Evolutionary conservation across 306 rosid genomes (phyloP).

Genomic region (Alnus glutinosa): DNA sequence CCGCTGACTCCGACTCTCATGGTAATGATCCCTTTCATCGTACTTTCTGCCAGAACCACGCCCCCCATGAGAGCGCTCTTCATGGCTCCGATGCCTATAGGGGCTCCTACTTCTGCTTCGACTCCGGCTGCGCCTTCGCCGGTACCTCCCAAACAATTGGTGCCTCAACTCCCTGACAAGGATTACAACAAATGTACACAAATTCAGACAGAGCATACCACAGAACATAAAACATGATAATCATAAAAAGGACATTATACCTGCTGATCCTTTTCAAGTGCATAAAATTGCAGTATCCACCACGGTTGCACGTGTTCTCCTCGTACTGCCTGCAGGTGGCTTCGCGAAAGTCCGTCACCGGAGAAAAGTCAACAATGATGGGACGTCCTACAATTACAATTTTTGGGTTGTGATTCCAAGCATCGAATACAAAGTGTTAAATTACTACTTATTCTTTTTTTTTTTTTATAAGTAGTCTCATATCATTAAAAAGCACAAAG

Average conservation of each 20-base stretch:
- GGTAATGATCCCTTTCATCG: constrained; percentile 65
- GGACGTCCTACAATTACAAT: constrained; percentile 54
- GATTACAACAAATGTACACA: not conserved
- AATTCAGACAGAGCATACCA: not conserved
- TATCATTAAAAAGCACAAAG: too few relatives aligned
- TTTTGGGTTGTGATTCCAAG: not conserved
- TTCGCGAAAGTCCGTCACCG: constrained; percentile 70
- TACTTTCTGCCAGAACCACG: constrained; percentile 55
- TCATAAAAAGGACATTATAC: constrained; percentile 19
- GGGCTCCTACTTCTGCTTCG: constrained; percentile 77
- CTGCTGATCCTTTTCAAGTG: constrained; percentile 71
- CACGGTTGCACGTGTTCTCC: constrained; percentile 73
- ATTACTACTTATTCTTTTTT: too few relatives aligned
- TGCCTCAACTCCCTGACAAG: constrained; percentile 63
- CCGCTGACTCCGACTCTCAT: constrained; percentile 58
- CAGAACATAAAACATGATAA: not conserved
- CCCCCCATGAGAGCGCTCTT: constrained; percentile 51
- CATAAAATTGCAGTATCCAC: constrained; percentile 78
- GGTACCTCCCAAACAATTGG: constrained; percentile 53
- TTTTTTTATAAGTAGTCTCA: too few relatives aligned
- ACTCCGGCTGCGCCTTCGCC: constrained; percentile 45
- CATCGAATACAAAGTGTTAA: too few relatives aligned
- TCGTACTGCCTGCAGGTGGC: constrained; percentile 81
- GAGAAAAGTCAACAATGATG: constrained; percentile 72
- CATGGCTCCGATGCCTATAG: constrained; percentile 68